Evolutionary conservation across 192 early-diverging fungal species (phyloP), one percentile per base, ranked within the genome.

Genomic region (Glomus cerebriforme): DNA sequence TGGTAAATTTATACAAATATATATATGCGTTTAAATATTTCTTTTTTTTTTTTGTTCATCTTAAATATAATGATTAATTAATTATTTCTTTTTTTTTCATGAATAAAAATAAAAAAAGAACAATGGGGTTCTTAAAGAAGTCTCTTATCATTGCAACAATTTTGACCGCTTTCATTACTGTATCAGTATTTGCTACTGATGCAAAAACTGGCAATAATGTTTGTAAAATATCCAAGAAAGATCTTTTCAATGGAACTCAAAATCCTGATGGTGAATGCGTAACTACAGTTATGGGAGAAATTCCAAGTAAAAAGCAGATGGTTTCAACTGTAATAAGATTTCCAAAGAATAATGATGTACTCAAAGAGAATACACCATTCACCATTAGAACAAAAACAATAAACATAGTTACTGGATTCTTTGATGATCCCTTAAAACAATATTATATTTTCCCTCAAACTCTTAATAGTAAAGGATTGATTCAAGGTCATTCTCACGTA

Each of bases 401-500:
- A n/a, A n/a, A 31, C 37, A 15, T 73, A 0, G 12, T 0, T 1
- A 27, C 71, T 19, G 71, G 71, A 2, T 73, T 73, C 22, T 73
- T 73, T 47, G n/a, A n/a, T 54, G 49, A 73, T 73, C 45, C 71
- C 6, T 29, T 26, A 22, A 73, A 4, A 5, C 1, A 58, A 47
- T 73, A 73, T 73, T 73, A 73, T 29, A 1, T 47, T 2, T 54
- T 47, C 15, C 49, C 71, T 2, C 71, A 73, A 73, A 26, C 39
- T 6, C 45, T 73, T 34, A 27, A 31, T 49, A 27, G 19, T 0
- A 8, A 54, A 8, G 71, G 71, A 27, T 0, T 27, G 0, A 73
- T 73, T 58, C n/a, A 54, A 27, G 71, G 71, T 2, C 71, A 73
- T 49, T 47, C 24, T 58, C 71, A 73, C 31, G n/a, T 73, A 22